Conservation (phyloP, 805 yeast species). For the Hanseniaspora meyeri region DNA sequence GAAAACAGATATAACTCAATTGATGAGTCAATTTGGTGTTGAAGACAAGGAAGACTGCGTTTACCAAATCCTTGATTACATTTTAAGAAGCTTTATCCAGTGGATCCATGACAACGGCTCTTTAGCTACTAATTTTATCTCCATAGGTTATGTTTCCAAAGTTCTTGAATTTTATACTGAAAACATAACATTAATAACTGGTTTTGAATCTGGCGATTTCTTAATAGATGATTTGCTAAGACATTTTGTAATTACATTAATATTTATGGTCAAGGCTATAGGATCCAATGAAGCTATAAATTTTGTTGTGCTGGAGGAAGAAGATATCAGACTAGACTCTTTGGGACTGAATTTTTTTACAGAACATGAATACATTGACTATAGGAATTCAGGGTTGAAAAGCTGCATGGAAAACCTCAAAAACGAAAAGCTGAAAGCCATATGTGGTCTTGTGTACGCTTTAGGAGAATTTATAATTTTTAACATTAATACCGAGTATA, state of each 20-base stretch:
- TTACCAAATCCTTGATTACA: slow-evolving; percentile 40
- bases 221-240: slow-evolving; percentile 42
- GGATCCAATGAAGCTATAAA: slow-evolving; percentile 36
- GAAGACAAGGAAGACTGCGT: slow-evolving; percentile 33
- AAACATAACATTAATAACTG: slow-evolving; percentile 15
- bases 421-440: neutral
- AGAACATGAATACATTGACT: slow-evolving; percentile 16
- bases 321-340: slow-evolving; percentile 37
- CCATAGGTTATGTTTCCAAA: slow-evolving; percentile 61
- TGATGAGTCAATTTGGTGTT: neutral
- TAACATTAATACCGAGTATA: neutral
- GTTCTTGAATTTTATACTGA: slow-evolving; percentile 34
- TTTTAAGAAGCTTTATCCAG: slow-evolving; percentile 43
- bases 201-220: slow-evolving; percentile 19
- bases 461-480: neutral
- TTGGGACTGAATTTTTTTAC: slow-evolving; percentile 13
- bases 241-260: slow-evolving; percentile 40
- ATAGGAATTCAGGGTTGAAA: neutral
- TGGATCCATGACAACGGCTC: slow-evolving; percentile 64
- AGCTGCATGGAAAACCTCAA: neutral
- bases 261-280: slow-evolving; percentile 40
- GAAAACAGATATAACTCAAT: neutral
- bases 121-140: slow-evolving; percentile 61
- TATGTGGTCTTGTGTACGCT: neutral
- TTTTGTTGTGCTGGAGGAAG: slow-evolving; percentile 62